These are phyloP conservation scores for Elongisporangium prolatum DNA, from an alignment of 352 stramenopile genomes.

Conservation along the genomic window DNA sequence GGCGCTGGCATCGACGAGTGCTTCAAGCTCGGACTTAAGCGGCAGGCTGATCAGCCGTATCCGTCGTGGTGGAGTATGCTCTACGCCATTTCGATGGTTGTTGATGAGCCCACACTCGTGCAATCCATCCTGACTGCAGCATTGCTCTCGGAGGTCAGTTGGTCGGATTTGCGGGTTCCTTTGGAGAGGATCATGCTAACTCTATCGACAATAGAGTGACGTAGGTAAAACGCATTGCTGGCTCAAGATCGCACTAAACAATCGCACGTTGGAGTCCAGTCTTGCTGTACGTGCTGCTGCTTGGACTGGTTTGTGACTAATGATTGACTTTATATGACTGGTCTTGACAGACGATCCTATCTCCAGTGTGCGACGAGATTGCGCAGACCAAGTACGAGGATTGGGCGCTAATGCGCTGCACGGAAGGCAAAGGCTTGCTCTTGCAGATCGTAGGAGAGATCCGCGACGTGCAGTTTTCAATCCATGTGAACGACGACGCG, in stretches of 20 bases:
- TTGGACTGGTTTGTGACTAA: not conserved
- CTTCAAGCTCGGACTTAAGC: slow-evolving; percentile 52
- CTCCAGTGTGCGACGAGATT: slow-evolving; percentile 64
- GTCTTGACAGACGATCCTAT: slow-evolving; percentile 64
- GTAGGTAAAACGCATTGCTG: slow-evolving; percentile 61
- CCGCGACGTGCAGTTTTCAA: slow-evolving; percentile 60
- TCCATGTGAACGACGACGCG: slow-evolving; percentile 58
- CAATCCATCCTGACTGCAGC: slow-evolving; percentile 63
- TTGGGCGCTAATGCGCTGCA: slow-evolving; percentile 73
- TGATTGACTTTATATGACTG: not conserved
- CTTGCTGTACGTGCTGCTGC: slow-evolving; percentile 38
- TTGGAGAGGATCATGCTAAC: not conserved
- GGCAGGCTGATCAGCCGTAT: slow-evolving; percentile 28
- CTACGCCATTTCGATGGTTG: slow-evolving; percentile 66
- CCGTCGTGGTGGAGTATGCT: slow-evolving; percentile 71
- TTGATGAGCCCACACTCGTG: slow-evolving; percentile 65
- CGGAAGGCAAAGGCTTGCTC: slow-evolving; percentile 65
- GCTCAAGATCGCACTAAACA: slow-evolving; percentile 79
- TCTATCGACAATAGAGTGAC: not conserved
- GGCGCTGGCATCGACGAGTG: slow-evolving; percentile 56
- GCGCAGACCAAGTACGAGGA: slow-evolving; percentile 76
- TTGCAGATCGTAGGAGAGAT: slow-evolving; percentile 73
- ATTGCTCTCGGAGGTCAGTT: slow-evolving; percentile 55
- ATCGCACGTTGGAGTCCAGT: slow-evolving; percentile 72
- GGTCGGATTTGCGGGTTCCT: not conserved